These are phyloP conservation scores for Cylindrotheca closterium DNA, from an alignment of 108 stramenopile species.

Conservation along the genomic window DNA sequence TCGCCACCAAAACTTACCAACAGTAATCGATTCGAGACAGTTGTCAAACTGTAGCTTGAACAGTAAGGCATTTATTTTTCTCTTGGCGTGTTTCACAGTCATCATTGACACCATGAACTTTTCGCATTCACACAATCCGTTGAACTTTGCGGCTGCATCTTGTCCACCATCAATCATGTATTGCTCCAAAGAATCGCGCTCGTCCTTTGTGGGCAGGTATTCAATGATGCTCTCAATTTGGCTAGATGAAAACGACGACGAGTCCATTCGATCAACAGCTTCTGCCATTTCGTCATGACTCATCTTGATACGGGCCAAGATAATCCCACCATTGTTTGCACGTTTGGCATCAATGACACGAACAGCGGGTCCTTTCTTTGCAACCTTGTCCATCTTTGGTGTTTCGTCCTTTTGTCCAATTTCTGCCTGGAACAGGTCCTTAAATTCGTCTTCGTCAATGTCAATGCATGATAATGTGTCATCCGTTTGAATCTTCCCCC, in stretches of 20 bases:
- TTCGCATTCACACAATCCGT: slow-evolving; percentile 82
- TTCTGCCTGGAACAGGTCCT: slow-evolving; percentile 78
- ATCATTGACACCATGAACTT: slow-evolving; percentile 92
- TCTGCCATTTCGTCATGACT: slow-evolving; percentile 84
- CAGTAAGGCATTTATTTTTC: slow-evolving; percentile 77
- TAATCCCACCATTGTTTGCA: slow-evolving; percentile 92
- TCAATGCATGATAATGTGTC: slow-evolving; percentile 71
- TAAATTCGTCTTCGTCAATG: slow-evolving; percentile 84
- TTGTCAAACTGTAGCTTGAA: slow-evolving; percentile 86
- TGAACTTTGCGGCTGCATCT: slow-evolving; percentile 72
- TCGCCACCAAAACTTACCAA: slow-evolving; percentile 31
- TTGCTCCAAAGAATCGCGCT: slow-evolving; percentile 64
- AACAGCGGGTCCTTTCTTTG: slow-evolving; percentile 48
- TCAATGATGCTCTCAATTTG: slow-evolving; percentile 87
- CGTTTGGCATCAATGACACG: slow-evolving; percentile 88
- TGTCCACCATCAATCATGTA: slow-evolving; percentile 76
- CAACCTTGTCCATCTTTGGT: slow-evolving; percentile 1
- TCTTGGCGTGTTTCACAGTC: slow-evolving; percentile 86
- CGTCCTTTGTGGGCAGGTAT: slow-evolving; percentile 82
- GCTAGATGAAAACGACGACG: slow-evolving; percentile 67
- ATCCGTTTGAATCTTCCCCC: slow-evolving; percentile 79
- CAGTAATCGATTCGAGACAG: slow-evolving; percentile 69
- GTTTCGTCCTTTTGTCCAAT: slow-evolving; percentile 19
- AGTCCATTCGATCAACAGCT: slow-evolving; percentile 77
- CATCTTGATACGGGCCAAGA: slow-evolving; percentile 85